Base-by-base conservation (phyloP, 345 rosid species). In the Acer negundo region DNA sequence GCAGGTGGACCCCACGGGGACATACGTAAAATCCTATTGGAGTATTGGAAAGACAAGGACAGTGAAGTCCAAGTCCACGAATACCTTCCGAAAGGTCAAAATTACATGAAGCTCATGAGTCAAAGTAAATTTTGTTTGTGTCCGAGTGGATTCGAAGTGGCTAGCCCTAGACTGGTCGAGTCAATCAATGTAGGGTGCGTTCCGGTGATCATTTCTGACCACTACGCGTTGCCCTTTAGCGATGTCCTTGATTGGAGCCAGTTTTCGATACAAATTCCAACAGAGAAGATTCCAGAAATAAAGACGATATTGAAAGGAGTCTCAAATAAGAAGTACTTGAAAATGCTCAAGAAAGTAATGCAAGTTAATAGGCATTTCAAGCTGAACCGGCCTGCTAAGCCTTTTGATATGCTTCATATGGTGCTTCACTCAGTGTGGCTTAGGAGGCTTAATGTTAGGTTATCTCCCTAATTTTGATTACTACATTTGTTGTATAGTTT, bases 71-170 rank as follows among this genome's bases (percentile, higher is more conserved):
- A 74, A 2, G 93, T 94, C 31, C 80, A 86, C 15, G 89, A 77
- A 23, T 74, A 85, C 75, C 90, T 92, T 17, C 81, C 83, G 0
- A 77, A 78, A 51, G 76, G 75, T 8, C 71, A 65, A 67, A 73
- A 87, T 40, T 90, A 92, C 86, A 69, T 72, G 1, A 24, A 81
- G 35, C 55, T 86, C 67, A 89, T 92, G 89, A 86, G 86, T 8
- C 61, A 51, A 4, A 78, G 86, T 67, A 89, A 82, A 79, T 90
- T 82, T 70, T 90, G 94, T 67, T 26, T 92, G 26, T 90, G 97
- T 66, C 94, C 97, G 0, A 90, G 94, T 47, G 94, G 96, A 69
- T 87, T 65, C 75, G 92, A 90, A 80, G 96, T 92, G 8, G 94
- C 94, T 0, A 90, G 94, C 80, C 97, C 94, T 6, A 83, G 97